Conservation (phyloP, 2,329 filamentous ascomycete genomes). For the Aspergillus pseudotamarii region DNA sequence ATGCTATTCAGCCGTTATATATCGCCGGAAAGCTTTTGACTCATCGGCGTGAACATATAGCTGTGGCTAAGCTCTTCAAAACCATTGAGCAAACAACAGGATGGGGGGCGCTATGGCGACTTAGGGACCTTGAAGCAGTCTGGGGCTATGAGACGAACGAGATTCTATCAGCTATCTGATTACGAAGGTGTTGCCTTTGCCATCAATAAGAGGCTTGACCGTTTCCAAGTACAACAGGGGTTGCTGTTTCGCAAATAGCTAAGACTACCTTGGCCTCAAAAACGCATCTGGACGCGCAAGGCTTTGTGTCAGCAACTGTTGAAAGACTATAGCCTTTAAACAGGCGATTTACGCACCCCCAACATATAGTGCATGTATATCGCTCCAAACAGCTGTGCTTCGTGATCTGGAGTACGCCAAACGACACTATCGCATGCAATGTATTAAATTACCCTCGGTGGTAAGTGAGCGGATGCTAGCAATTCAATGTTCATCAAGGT, state of each 20-base stretch:
- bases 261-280: neutral
- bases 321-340: neutral
- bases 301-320: neutral
- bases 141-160: conserved; percentile 31
- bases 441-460: neutral
- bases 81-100: conserved; percentile 56
- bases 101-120: conserved; percentile 56
- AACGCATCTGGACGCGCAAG: neutral
- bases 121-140: conserved; percentile 51
- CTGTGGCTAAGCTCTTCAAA: conserved; percentile 44
- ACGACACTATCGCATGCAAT: neutral
- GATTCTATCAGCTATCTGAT: conserved; percentile 25
- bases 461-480: neutral
- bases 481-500: neutral
- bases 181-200: neutral
- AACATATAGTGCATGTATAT: neutral
- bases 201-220: neutral
- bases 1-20: conserved; percentile 60
- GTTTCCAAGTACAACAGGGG: neutral
- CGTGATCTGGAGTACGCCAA: neutral
- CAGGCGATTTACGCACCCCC: no score
- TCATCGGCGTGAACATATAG: conserved; percentile 48
- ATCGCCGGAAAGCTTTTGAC: conserved; percentile 57
- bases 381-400: no score
- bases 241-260: neutral